Conservation (phyloP, 768 basidiomycete species). For the Podaxis sp. region DNA sequence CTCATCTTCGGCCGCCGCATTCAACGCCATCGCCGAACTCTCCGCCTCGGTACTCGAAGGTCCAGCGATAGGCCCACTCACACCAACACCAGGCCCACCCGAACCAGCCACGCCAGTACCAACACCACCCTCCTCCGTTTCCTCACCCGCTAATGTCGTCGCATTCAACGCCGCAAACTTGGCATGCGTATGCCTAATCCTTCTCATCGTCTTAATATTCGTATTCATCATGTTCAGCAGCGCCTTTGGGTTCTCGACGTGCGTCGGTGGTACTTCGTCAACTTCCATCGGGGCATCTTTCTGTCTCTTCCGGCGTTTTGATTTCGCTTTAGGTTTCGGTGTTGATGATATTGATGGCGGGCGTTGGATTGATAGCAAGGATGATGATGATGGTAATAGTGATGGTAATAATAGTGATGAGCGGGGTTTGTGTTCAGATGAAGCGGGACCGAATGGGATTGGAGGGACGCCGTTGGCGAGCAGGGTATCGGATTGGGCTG, state of each 20-base stretch:
- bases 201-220: conserved; percentile 74
- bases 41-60: conserved; percentile 18
- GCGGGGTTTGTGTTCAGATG: conserved; percentile 20
- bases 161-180: conserved; percentile 62
- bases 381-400: background rate
- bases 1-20: conserved; percentile 33
- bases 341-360: background rate
- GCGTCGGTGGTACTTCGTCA: conserved; percentile 9
- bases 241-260: conserved; percentile 38
- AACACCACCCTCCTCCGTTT: conserved; percentile 34
- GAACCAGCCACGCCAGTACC: conserved; percentile 28
- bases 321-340: conserved; percentile 13
- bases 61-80: conserved; percentile 15
- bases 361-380: background rate
- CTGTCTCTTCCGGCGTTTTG: conserved; percentile 17
- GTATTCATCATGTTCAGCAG: conserved; percentile 71
- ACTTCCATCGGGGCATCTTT: background rate
- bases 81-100: conserved; percentile 13
- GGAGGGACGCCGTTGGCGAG: conserved; percentile 64
- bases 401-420: background rate
- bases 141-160: conserved; percentile 30
- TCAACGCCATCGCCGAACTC: conserved; percentile 20
- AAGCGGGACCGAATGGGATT: conserved; percentile 44
- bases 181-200: conserved; percentile 70
- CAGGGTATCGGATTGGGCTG: conserved; percentile 59